These are phyloP conservation scores for Penicillium tannophilum DNA, from an alignment of 495 filamentous ascomycete genomes.

Conservation along the genomic window DNA sequence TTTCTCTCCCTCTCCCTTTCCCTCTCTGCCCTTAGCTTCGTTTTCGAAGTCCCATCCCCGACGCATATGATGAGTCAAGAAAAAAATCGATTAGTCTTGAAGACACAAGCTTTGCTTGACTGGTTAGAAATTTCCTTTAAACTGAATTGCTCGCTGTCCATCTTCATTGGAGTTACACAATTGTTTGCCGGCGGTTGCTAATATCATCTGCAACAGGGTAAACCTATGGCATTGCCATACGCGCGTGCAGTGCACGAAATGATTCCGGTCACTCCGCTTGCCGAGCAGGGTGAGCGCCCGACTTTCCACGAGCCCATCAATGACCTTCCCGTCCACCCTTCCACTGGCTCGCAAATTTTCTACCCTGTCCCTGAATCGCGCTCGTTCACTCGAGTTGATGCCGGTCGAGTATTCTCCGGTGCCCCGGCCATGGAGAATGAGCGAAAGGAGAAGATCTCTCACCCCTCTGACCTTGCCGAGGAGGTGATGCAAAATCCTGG, in stretches of 20 bases:
- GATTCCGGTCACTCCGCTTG: slow-evolving; percentile 64
- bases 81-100: slow-evolving; percentile 99
- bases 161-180: slow-evolving; percentile 6
- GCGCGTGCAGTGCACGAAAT: slow-evolving; percentile 73
- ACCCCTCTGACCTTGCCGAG: slow-evolving; percentile 34
- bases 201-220: slow-evolving; percentile 57
- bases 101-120: slow-evolving; percentile 65
- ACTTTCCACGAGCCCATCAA: slow-evolving; percentile 81
- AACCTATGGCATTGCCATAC: slow-evolving; percentile 76
- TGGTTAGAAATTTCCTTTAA: slow-evolving; percentile 66
- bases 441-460: slow-evolving; percentile 22
- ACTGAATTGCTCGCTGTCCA: slow-evolving; percentile 29
- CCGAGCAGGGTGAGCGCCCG: slow-evolving; percentile 25
- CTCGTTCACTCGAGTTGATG: slow-evolving; percentile 84
- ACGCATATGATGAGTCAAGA: slow-evolving; percentile 66
- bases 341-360: slow-evolving; percentile 84
- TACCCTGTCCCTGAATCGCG: slow-evolving; percentile 88
- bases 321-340: slow-evolving; percentile 80
- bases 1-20: slow-evolving; percentile 22
- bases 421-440: slow-evolving; percentile 40
- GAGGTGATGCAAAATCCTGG: slow-evolving; percentile 29
- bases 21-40: slow-evolving; percentile 11
- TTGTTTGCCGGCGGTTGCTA: slow-evolving; percentile 17
- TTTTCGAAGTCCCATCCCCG: not conserved
- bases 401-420: slow-evolving; percentile 78